Conservation (phyloP, 1,284 basidiomycete species). For the Leccinum pachyderme region DNA sequence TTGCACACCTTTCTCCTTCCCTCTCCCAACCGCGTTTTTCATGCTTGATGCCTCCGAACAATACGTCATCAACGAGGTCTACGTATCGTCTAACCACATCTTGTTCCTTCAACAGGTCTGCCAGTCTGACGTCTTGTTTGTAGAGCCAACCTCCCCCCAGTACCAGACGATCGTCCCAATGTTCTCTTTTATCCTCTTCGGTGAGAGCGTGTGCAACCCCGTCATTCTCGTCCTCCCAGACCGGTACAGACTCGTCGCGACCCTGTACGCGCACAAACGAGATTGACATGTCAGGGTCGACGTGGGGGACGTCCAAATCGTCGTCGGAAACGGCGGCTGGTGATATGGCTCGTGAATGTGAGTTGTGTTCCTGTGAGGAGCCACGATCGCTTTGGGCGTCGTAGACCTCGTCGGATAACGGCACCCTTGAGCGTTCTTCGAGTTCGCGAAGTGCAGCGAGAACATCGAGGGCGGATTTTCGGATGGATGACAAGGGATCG, state of each 20-base stretch:
- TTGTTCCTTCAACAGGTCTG: conserved; percentile 56
- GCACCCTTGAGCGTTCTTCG: conserved; percentile 64
- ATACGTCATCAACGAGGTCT: conserved; percentile 67
- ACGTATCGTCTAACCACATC: conserved; percentile 58
- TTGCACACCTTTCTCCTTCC: conserved; percentile 44
- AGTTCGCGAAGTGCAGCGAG: conserved; percentile 68
- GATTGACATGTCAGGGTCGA: conserved; percentile 59
- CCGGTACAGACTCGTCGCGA: conserved; percentile 60
- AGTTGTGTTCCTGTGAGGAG: conserved; percentile 37
- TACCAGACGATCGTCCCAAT: conserved; percentile 78
- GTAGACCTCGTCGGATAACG: conserved; percentile 70
- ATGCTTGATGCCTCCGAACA: conserved; percentile 60
- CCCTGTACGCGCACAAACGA: conserved; percentile 70
- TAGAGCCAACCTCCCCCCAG: conserved; percentile 81
- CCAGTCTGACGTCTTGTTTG: conserved; percentile 56
- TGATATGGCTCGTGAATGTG: conserved; percentile 45
- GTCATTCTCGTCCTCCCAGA: conserved; percentile 77
- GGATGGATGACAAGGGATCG: conserved; percentile 66
- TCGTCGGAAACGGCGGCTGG: conserved; percentile 44
- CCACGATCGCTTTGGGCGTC: conserved; percentile 70
- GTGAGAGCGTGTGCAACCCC: conserved; percentile 33
- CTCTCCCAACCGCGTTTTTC: conserved; percentile 55
- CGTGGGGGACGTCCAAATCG: conserved; percentile 35
- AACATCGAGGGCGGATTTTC: conserved; percentile 74
- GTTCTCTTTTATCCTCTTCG: conserved; percentile 57